Base-by-base conservation (phyloP, 2,329 filamentous ascomycete species). In the Neopestalotiopsis sp. region DNA sequence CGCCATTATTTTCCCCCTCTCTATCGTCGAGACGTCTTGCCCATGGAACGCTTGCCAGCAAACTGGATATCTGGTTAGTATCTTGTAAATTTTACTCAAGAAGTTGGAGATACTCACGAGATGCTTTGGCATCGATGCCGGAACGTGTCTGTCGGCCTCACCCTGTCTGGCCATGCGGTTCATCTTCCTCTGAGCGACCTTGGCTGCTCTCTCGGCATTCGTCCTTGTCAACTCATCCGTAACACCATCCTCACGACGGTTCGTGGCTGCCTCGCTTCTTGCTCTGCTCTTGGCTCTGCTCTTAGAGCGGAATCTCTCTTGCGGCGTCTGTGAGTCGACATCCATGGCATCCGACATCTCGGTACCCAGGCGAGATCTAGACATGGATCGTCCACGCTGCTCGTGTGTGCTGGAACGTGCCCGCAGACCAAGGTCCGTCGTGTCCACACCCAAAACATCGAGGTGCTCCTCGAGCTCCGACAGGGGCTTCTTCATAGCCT, bases 91-190 rank as follows among this genome's bases (percentile, higher is more conserved):
- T 14, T 28, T 17, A n/a, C 17, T 3, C 12, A 13, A 20, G 2
- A n/a, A 17, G 38, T n/a, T 4, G 40, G 14, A 9, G 4, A n/a
- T n/a, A 56, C 91, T 81, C 88, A 97, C 92, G 89, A 99, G 87
- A 85, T 98, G 96, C 85, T 97, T 99, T 71, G 91, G 89, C 82
- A 97, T 83, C 66, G 93, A 88, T 49, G 93, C 92, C 68, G 91
- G 91, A 71, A 90, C 90, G 84, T 98, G 95, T 79, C 97, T 90
- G 87, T 99, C 96, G 71, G 92, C 95, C 86, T 99, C 96, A 87
- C 96, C 96, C 87, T 97, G 94, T 81, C 95, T 91, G 59, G 96
- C 96, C 92, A 97, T 96, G 73, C 95, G 90, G 86, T 99, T 99
- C 94, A 97, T 98, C 89, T 94, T 95, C 88, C 95, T 94, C 91